Base-by-base conservation (phyloP, 2,329 filamentous ascomycete species). In the Fusarium sp. region DNA sequence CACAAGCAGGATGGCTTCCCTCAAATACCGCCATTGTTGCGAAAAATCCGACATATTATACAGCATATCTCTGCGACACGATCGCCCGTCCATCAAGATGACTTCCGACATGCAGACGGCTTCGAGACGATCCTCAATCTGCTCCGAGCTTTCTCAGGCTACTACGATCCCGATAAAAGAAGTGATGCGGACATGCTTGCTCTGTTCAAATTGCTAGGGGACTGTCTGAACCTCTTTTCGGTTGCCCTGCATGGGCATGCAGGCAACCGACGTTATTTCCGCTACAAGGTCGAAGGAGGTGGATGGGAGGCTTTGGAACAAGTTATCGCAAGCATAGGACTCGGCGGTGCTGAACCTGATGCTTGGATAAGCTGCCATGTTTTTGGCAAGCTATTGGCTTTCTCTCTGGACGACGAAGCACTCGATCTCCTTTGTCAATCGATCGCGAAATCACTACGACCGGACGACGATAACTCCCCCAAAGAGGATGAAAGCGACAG, bases 241-340 rank as follows among this genome's bases (percentile, higher is more conserved):
- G 90, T 91, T 49, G 89, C 90, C 16, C 86, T 99, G 70, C 88
- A 89, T 56, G 89, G 89, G 46, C 94, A 98, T 79, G 86, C 91
- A 48, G 95, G 94, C 21, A 99, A 98, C 80, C 88, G 91, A 75
- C 89, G 92, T 72, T 98, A 95, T 82, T 98, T 98, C 78, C 88
- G 89, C 62, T 90, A 89, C 71, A 86, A 89, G 70, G 89, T 97
- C 30, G 88, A 92, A 62, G 90, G 88, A 23, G 92, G 90, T 59
- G 94, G 95, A 6, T 97, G 93, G 90, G 85, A 89, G 69, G 88
- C 89, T 10, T 79, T 98, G 57, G 90, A 96, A 75, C 88, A 92
- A 76, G 88, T 88, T 8, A 86, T 94, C 81, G 88, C 87, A 66
- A 89, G 88, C 77, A 89, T 90, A 78, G 88, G 91, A 34, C 81